Evolutionary conservation across 2,329 filamentous ascomycete species (phyloP).

Genomic region (Cladosporium sphaerospermum): DNA sequence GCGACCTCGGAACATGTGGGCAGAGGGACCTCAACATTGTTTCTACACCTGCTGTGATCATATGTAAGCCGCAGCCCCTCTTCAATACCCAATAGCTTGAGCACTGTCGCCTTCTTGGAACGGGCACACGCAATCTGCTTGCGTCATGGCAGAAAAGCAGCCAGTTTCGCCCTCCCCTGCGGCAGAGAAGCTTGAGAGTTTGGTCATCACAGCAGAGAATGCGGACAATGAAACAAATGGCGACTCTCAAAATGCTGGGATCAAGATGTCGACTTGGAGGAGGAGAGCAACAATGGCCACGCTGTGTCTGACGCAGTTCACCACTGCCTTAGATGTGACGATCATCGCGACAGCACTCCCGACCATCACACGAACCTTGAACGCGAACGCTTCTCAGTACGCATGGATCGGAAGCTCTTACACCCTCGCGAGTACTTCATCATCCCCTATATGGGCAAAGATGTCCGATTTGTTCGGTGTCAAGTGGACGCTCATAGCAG

Average conservation of each 20-base stretch:
- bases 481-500: constrained; percentile 55
- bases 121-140: too few relatives aligned
- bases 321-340: constrained; percentile 28
- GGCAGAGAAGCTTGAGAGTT: too few relatives aligned
- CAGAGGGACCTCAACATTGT: too few relatives aligned
- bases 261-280: not conserved
- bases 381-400: constrained; percentile 43
- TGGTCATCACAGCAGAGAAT: too few relatives aligned
- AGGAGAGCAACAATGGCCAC: constrained; percentile 1
- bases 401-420: constrained; percentile 51
- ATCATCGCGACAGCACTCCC: constrained; percentile 58
- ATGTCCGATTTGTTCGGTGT: constrained; percentile 61
- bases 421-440: constrained; percentile 43
- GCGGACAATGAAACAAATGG: too few relatives aligned
- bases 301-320: constrained; percentile 3
- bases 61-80: too few relatives aligned
- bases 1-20: too few relatives aligned
- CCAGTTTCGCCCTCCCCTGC: too few relatives aligned
- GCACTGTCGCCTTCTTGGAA: too few relatives aligned
- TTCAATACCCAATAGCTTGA: too few relatives aligned
- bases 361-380: constrained; percentile 40
- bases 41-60: too few relatives aligned
- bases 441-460: constrained; percentile 56
- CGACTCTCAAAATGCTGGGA: not conserved
- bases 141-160: too few relatives aligned